Percentiles rank a stretch among this genome's conserved stretches.
Evolutionary conservation across 2,329 filamentous ascomycete genomes (phyloP).

Genomic region (Aureobasidium zeae): DNA sequence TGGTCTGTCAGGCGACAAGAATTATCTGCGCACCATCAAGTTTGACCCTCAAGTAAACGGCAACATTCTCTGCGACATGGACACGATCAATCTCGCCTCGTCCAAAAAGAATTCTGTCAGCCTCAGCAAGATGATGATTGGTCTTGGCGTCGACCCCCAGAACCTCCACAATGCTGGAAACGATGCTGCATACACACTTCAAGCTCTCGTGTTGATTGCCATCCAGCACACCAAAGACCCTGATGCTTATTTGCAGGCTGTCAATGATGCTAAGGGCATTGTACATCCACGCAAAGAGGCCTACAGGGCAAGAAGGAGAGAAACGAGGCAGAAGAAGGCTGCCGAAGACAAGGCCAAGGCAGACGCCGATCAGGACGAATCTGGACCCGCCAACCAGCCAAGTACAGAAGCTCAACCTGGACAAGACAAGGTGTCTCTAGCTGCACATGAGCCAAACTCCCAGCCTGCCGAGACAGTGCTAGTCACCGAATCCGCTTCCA

Average conservation of each 20-base stretch:
- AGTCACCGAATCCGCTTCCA: no score
- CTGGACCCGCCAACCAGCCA: no score
- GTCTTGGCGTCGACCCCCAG: slow-evolving; percentile 10
- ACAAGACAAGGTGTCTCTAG: no score
- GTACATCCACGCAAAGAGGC: slow-evolving; percentile 1
- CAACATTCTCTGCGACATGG: slow-evolving; percentile 18
- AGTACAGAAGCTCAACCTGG: no score
- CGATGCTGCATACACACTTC: slow-evolving; percentile 20
- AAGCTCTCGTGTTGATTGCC: slow-evolving; percentile 21
- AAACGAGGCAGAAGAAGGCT: background rate
- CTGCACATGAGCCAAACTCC: no score
- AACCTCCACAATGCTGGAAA: slow-evolving; percentile 20
- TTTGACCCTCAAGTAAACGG: slow-evolving; percentile 15
- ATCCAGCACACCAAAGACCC: slow-evolving; percentile 17
- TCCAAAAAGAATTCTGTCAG: slow-evolving; percentile 18
- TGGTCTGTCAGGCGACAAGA: slow-evolving; percentile 20
- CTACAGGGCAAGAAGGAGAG: slow-evolving; percentile 1
- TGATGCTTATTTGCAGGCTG: slow-evolving; percentile 2
- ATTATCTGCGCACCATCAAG: slow-evolving; percentile 18
- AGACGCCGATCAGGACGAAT: no score
- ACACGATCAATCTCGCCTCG: slow-evolving; percentile 21
- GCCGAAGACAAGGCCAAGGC: background rate
- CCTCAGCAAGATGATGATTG: slow-evolving; percentile 18
- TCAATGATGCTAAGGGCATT: background rate
- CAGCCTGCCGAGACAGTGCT: no score